Base-by-base conservation (phyloP, 1,139 yeast species). In the Diutina mesorugosa region DNA sequence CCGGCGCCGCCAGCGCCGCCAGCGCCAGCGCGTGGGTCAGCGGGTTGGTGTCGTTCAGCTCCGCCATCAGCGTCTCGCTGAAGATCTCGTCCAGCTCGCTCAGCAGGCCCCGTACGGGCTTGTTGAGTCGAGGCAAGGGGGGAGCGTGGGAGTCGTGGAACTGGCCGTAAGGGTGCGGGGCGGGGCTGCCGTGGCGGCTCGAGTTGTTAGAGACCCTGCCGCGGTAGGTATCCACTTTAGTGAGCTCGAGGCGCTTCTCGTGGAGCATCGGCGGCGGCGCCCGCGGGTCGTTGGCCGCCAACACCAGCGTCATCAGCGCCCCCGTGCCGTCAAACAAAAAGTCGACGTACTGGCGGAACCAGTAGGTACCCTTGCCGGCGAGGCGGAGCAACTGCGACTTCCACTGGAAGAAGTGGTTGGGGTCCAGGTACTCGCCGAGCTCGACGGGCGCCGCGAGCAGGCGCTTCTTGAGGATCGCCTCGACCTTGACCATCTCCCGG, bases 341-440 rank as follows among this genome's bases (percentile, higher is more conserved):
- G 10, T 50, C 53, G n/a, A 50, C n/a, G 29, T 50, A 50, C n/a
- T 50, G 53, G n/a, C 53, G 53, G 53, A 50, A 50, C 53, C 53
- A 50, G 28, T 8, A 50, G 14, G 53, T 50, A 1, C 41, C 45
- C n/a, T 32, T 30, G 12, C 41, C 41, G 7, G 53, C 35, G 8
- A 29, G 26, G 9, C 32, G 32, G 8, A 50, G 32, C 32, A 50
- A 30, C 32, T 30, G 45, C n/a, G 29, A n/a, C 45, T 50, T 50
- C 53, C 53, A 50, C n/a, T n/a, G 18, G 21, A 28, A 50, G 10
- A 50, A 50, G 12, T 12, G 12, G 6, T 32, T 12, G 12, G 53
- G 8, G 45, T 50, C 53, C 14, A 30, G 29, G 28, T 30, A 32
- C 18, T 50, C 53, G 32, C 32, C 53, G n/a, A 50, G 28, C 26